Evolutionary conservation across 306 rosid genomes (phyloP).

Genomic region (Malus asiatica): DNA sequence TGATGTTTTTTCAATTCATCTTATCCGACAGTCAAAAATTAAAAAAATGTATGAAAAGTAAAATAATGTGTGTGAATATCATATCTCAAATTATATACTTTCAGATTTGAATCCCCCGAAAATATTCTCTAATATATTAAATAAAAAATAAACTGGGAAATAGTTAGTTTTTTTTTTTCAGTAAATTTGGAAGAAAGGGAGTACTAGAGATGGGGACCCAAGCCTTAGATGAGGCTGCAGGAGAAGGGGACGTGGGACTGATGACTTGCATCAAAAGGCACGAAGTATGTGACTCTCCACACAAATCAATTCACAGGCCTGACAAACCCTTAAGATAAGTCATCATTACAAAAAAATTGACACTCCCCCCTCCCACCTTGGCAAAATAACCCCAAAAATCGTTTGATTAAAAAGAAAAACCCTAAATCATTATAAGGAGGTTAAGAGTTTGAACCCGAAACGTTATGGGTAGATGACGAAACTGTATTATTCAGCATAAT

Average conservation of each 20-base stretch:
- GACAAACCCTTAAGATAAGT: not conserved
- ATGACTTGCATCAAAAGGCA: constrained; percentile 4
- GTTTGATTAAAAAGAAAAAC: too few species aligned
- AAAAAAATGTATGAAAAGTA: too few species aligned
- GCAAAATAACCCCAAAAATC: not conserved
- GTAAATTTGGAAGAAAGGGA: not conserved
- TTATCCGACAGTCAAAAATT: too few species aligned
- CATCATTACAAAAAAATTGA: constrained; percentile 2
- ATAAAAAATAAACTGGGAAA: not conserved
- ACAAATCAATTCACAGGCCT: not conserved
- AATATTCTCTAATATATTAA: too few species aligned
- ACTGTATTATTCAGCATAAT: too few species aligned
- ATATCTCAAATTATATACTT: too few species aligned
- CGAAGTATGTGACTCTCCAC: constrained; percentile 6
- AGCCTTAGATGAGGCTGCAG: not conserved
- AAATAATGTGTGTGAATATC: too few species aligned
- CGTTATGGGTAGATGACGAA: too few species aligned
- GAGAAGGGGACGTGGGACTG: not conserved
- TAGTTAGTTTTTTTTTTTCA: not conserved
- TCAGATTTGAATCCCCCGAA: too few species aligned
- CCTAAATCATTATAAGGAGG: too few species aligned
- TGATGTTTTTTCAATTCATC: too few species aligned
- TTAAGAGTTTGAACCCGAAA: too few species aligned
- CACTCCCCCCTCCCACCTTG: not conserved
- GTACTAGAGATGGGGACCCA: not conserved